A percentile compares a stretch with the other conserved stretches of the same genome.
phyloP scores from a whole-genome alignment of 768 basidiomycete species.

The Suillus alpinus region DNA sequence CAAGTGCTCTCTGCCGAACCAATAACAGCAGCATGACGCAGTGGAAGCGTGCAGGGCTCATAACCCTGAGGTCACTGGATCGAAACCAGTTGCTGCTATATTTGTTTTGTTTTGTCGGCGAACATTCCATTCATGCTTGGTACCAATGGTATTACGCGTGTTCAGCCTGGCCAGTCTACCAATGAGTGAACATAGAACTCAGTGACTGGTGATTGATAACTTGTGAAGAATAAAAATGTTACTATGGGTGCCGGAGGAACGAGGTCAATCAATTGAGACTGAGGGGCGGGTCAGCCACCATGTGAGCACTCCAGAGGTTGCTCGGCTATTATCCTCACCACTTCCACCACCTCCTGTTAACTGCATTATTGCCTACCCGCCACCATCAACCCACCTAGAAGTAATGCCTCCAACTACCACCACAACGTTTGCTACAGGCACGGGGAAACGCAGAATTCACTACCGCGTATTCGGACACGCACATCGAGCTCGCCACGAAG shows the following conservation, averaged over 20 bases:
- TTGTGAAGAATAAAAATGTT: not conserved
- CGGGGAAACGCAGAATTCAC: not conserved
- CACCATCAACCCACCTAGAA: not conserved
- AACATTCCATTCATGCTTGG: no score
- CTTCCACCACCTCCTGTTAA: not conserved
- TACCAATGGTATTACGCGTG: no score
- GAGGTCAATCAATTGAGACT: no score
- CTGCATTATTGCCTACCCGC: not conserved
- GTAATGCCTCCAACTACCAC: not conserved
- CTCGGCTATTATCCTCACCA: not conserved
- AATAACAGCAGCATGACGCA: conserved; percentile 52
- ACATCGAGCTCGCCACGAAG: not conserved
- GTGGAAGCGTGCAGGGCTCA: conserved; percentile 58
- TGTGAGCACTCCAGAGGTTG: no score
- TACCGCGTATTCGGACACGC: not conserved
- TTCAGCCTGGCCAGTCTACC: no score
- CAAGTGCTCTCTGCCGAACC: not conserved
- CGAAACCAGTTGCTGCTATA: conserved; percentile 62
- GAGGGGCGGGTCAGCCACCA: conserved; percentile 3
- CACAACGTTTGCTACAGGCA: not conserved
- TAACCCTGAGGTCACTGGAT: conserved; percentile 66
- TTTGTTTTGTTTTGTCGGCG: not conserved
- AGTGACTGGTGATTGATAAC: no score
- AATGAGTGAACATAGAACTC: not conserved
- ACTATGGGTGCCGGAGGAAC: not conserved